Conservation (phyloP, 2,329 filamentous ascomycete genomes). For the Zelopaecilomyces penicillatus region DNA sequence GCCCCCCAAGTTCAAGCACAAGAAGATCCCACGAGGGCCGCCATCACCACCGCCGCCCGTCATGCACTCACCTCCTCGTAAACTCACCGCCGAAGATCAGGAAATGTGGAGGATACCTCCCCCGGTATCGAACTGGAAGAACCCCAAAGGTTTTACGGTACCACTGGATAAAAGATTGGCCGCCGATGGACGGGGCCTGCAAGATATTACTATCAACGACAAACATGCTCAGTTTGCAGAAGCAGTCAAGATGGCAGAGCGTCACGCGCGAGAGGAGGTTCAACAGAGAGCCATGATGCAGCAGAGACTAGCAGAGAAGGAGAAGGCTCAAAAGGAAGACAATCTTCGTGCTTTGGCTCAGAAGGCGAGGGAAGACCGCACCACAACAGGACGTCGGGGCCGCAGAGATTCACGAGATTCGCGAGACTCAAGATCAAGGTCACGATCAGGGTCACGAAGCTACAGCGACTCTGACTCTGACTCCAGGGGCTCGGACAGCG, state of each 20-base stretch:
- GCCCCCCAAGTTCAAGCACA: slow-evolving; percentile 97
- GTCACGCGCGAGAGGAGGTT: slow-evolving; percentile 92
- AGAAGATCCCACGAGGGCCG: slow-evolving; percentile 90
- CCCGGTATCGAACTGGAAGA: slow-evolving; percentile 97
- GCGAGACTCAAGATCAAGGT: slow-evolving; percentile 27
- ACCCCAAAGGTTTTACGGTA: slow-evolving; percentile 95
- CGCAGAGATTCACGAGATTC: slow-evolving; percentile 24
- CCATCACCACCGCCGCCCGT: slow-evolving; percentile 88
- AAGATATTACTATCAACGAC: slow-evolving; percentile 95
- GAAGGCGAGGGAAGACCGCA: slow-evolving; percentile 79
- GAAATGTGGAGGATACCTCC: slow-evolving; percentile 88
- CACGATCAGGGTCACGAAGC: slow-evolving; percentile 21
- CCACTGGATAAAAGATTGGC: slow-evolving; percentile 91
- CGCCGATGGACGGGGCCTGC: slow-evolving; percentile 81
- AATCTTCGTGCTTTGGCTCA: slow-evolving; percentile 80
- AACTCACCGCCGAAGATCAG: slow-evolving; percentile 92
- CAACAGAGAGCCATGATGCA: slow-evolving; percentile 91
- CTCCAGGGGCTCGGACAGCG: slow-evolving; percentile 43
- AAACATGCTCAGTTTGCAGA: slow-evolving; percentile 97
- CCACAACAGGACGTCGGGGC: slow-evolving; percentile 38
- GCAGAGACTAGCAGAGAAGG: slow-evolving; percentile 90
- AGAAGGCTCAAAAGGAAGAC: slow-evolving; percentile 90
- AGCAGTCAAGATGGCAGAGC: slow-evolving; percentile 85
- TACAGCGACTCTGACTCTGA: slow-evolving; percentile 45
- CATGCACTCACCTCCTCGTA: slow-evolving; percentile 89